A percentile compares a stretch with the other conserved stretches of the same genome.
Conservation (phyloP, 108 stramenopile genomes). For the Skeletonema costatum region DNA sequence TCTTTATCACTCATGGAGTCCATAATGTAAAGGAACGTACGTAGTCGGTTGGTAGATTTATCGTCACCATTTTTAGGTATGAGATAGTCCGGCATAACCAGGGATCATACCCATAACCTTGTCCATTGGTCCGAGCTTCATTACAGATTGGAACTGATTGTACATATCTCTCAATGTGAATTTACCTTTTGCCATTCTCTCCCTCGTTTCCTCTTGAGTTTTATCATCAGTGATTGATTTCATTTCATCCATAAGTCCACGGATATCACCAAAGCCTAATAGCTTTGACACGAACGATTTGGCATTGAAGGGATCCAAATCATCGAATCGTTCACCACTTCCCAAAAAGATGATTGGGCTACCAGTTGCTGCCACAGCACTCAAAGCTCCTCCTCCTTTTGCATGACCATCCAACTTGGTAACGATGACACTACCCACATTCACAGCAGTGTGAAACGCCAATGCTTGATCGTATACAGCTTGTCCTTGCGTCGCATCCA, state of each 20-base stretch:
- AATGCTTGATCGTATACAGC: slow-evolving; percentile 95
- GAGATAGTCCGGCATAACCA: slow-evolving; percentile 85
- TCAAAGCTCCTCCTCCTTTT: slow-evolving; percentile 98
- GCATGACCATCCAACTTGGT: slow-evolving; percentile 99
- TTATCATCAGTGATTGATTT: slow-evolving; percentile 73
- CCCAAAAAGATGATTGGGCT: slow-evolving; percentile 97
- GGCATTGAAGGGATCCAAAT: slow-evolving; percentile 96
- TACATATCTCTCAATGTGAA: slow-evolving; percentile 97
- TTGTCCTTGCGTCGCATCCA: slow-evolving; percentile 99
- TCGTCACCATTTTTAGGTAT: slow-evolving; percentile 73
- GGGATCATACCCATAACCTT: slow-evolving; percentile 98
- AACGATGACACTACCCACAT: slow-evolving; percentile 94
- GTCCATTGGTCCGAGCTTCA: slow-evolving; percentile 89
- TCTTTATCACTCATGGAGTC: slow-evolving; percentile 96
- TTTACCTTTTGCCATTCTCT: slow-evolving; percentile 90
- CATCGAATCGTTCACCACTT: slow-evolving; percentile 97
- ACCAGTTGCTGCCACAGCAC: slow-evolving; percentile 94
- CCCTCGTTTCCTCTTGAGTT: slow-evolving; percentile 77
- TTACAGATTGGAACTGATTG: slow-evolving; percentile 90
- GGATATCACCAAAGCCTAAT: slow-evolving; percentile 87
- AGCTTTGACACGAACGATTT: slow-evolving; percentile 90
- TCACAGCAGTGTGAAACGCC: slow-evolving; percentile 92
- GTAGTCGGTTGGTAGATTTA: slow-evolving; percentile 65
- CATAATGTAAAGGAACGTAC: slow-evolving; percentile 97
- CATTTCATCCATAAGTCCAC: slow-evolving; percentile 81